These are phyloP conservation scores for Nakazawaea populi DNA, from an alignment of 805 yeast species.

Conservation along the genomic window DNA sequence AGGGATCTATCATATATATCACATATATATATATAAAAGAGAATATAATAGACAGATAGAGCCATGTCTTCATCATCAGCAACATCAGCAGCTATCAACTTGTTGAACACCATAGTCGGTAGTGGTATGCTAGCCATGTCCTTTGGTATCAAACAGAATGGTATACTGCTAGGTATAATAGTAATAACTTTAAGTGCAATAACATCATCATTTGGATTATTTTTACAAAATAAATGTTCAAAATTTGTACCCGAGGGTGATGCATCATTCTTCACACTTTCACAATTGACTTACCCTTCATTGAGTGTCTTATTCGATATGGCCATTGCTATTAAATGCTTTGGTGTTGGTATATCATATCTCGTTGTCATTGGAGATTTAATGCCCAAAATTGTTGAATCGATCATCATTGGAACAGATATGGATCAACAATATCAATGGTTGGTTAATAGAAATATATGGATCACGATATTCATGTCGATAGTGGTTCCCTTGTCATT, in stretches of 20 bases:
- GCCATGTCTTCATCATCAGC: constrained; percentile 29
- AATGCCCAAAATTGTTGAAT: constrained; percentile 51
- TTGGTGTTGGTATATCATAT: constrained; percentile 66
- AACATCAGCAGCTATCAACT: constrained; percentile 44
- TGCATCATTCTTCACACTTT: constrained; percentile 60
- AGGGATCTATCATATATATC: too few relatives aligned
- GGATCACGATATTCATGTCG: constrained; percentile 57
- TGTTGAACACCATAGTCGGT: constrained; percentile 49
- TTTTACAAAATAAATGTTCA: constrained; percentile 55
- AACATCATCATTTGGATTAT: constrained; percentile 53
- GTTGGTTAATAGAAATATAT: constrained; percentile 41
- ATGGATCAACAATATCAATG: constrained; percentile 12
- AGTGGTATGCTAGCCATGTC: constrained; percentile 67
- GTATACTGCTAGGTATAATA: constrained; percentile 35
- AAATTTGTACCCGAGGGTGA: constrained; percentile 50
- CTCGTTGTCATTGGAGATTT: constrained; percentile 67
- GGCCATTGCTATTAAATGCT: constrained; percentile 66
- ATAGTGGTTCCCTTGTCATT: constrained; percentile 62
- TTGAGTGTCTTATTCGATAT: constrained; percentile 56
- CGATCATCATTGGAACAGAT: constrained; percentile 15
- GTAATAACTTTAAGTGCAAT: constrained; percentile 35
- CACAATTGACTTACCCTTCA: constrained; percentile 56
- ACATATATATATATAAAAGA: too few relatives aligned
- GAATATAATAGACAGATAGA: too few relatives aligned
- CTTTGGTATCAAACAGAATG: constrained; percentile 51